Evolutionary conservation across 768 basidiomycete species (phyloP).

Genomic region (Piloderma croceum): DNA sequence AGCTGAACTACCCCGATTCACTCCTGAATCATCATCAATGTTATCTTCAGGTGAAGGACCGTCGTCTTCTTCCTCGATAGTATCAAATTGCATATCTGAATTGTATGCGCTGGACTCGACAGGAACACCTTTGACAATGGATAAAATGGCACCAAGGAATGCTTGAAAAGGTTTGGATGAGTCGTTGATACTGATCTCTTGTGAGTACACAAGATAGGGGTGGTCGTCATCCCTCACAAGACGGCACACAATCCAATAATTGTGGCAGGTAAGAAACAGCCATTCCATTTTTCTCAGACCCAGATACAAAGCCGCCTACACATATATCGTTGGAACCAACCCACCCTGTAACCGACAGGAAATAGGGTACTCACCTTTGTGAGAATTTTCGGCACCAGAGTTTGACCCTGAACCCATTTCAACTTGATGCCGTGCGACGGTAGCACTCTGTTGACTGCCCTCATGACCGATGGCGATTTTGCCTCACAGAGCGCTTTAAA

Average conservation of each 20-base stretch:
- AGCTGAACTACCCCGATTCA: constrained; percentile 9
- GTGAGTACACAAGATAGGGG: constrained; percentile 17
- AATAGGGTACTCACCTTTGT: constrained; percentile 8
- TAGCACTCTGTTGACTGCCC: constrained; percentile 4
- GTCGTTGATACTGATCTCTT: constrained; percentile 14
- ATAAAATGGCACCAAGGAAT: constrained; percentile 16
- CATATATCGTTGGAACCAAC: constrained; percentile 5
- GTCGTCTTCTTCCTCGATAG: constrained; percentile 13
- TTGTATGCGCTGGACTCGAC: constrained; percentile 9
- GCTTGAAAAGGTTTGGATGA: constrained; percentile 17
- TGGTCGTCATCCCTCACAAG: constrained; percentile 17
- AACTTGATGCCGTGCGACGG: constrained; percentile 10
- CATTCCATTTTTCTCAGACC: constrained; percentile 16
- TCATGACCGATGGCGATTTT: constrained; percentile 17
- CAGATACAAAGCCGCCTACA: constrained; percentile 14
- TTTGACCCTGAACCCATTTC: constrained; percentile 6
- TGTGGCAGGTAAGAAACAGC: constrained; percentile 17
- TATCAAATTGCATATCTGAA: constrained; percentile 16
- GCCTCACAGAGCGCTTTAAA: constrained; percentile 10
- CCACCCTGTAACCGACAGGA: constrained; percentile 8
- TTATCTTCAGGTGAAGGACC: no score
- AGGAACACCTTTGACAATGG: constrained; percentile 10
- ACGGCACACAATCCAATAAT: constrained; percentile 19
- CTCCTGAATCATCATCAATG: no score
- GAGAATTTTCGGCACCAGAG: constrained; percentile 10